Evolutionary conservation across 148 eudicot species (phyloP), one percentile per base, ranked within the genome.

Genomic region (Rhododendron kiyosumense): DNA sequence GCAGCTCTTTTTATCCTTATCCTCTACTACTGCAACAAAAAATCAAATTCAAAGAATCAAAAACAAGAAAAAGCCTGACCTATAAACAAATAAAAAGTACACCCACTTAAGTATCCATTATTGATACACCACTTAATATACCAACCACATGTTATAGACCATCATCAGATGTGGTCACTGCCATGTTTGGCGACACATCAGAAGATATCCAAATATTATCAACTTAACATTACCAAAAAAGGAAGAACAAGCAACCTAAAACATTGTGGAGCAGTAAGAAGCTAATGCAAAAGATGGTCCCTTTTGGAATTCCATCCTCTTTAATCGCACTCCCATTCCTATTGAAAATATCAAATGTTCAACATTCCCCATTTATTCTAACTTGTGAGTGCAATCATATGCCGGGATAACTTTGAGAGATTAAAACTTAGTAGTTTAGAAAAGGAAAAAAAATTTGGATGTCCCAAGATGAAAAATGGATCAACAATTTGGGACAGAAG

Each of bases 1-100:
- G 81, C 30, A 74, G 43, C 77, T 84, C 22, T 80, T 87, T 43
- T 34, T 49, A 28, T 77, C 82, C 45, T 17, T 83, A 79, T 79
- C 84, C 52, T 90, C 93, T 65, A 75, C 87, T 78, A 90, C 93
- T 93, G 83, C 67, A 78, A 88, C 71, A 81, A 89, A 41, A 59
- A 85, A 51, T 5, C 9, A 83, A 51, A 61, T 45, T 14, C 32
- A n/a, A 83, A 41, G 32, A 67, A 65, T 26, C 6, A 4, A 79
- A 82, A 52, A 32, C 54, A 7, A 26, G 17, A 11, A 59, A 45
- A 0, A 54, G 6, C 10, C 12, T 15, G 20, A 69, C 14, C 26
- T 59, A n/a, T 3, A 83, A 79, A 78, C 13, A 17, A 48, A 54
- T 18, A 32, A 82, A 36, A 83, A 81, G 75, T 1, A 69, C 15